Evolutionary conservation across 1,284 basidiomycete genomes (phyloP), one percentile per base, ranked within the genome.

Genomic region (Rhodotorula sp.): DNA sequence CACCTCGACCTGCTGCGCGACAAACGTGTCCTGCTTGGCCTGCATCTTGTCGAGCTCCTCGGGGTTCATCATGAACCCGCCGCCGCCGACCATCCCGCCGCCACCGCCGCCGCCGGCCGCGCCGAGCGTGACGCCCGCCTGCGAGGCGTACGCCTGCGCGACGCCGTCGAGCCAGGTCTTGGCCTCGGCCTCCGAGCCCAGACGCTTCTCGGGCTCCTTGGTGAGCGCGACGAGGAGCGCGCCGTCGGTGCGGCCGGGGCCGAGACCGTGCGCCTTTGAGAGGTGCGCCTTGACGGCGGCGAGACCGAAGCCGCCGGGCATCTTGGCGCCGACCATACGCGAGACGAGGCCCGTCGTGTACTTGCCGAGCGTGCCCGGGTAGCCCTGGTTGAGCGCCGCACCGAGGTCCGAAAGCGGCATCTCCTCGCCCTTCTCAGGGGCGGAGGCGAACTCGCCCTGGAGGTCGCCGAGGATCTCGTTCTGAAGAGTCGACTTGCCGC

Each of bases 1-100:
- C 32, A 97, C 87, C 81, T 98, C 94, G 73, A 99, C 88, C 80
- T 99, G 94, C 79, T 96, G 92, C 66, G 89, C 86, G 32, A 92
- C 94, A 78, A 98, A 96, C 71, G 90, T 88, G 81, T 97, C 88
- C 82, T 99, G 96, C 76, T 96, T 92, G 27, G 88, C 85, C 79
- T 95, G 91, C 87, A 98, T 96, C 83, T 95, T 94, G 82, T 94
- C 84, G 86, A 99, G 97, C 82, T 97, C 94, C 83, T 99, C 96
- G 80, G 92, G 95, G 85, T 97, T 97, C 85, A 98, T 97, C 57
- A 90, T 90, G 69, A 79, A 66, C 37, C 75, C 78, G 37, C 62
- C 74, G 29, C 72, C 79, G 57, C 60, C 73, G 21, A 34, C 70
- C 12, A 51, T 71, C 13, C 80, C 81, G 44, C 79, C 81, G 17